These are phyloP conservation scores for Colletotrichum ledebouriae DNA, from an alignment of 2,329 filamentous ascomycete genomes.

Conservation along the genomic window DNA sequence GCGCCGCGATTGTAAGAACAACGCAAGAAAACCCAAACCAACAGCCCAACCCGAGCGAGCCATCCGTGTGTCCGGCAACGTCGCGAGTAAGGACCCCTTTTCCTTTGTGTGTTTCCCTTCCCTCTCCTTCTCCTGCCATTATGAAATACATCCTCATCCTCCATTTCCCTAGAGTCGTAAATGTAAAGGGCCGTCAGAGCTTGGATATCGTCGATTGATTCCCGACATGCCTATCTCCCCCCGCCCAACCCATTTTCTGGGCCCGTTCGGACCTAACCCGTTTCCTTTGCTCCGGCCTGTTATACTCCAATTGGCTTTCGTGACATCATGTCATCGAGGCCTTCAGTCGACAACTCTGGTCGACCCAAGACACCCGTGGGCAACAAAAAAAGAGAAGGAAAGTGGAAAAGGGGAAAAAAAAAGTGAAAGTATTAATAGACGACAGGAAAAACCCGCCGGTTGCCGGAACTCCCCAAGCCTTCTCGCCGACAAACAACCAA, in stretches of 20 bases:
- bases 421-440: conserved; percentile 31
- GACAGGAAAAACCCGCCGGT: conserved; percentile 23
- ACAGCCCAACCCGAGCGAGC: conserved; percentile 18
- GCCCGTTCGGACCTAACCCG: neutral
- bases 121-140: conserved; percentile 22
- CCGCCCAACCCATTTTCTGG: neutral
- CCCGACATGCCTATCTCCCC: conserved; percentile 3
- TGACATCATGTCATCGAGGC: conserved; percentile 35
- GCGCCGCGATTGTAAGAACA: neutral
- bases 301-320: conserved; percentile 42
- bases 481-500: neutral
- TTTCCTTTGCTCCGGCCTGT: conserved; percentile 22
- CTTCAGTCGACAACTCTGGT: neutral
- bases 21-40: neutral
- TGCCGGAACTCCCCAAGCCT: conserved; percentile 7
- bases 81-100: neutral
- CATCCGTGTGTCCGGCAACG: conserved; percentile 26
- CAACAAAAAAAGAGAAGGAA: conserved; percentile 10
- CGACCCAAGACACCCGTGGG: conserved; percentile 1
- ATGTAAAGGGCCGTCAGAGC: conserved; percentile 33
- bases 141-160: conserved; percentile 21
- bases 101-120: neutral
- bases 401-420: conserved; percentile 6
- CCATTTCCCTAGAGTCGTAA: conserved; percentile 26
- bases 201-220: conserved; percentile 35